A percentile compares a stretch with the other conserved stretches of the same genome.
Evolutionary conservation across 1,139 yeast genomes (phyloP).

Genomic region (Hansenula sp.): DNA sequence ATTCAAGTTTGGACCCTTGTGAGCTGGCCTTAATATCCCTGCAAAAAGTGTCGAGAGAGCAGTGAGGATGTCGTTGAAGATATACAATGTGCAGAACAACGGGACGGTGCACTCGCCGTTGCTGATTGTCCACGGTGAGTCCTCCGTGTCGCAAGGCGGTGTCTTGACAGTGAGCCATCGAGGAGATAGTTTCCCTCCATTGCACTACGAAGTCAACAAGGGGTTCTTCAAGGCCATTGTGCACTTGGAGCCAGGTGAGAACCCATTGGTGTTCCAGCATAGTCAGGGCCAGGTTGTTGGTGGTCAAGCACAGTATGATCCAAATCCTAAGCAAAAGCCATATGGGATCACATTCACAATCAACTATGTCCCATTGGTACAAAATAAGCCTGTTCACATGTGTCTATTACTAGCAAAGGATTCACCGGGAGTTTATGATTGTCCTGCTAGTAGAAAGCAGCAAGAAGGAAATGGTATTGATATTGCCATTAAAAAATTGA

Average conservation of each 20-base stretch:
- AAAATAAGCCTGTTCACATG: conserved; percentile 77
- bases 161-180: conserved; percentile 40
- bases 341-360: conserved; percentile 28
- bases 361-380: conserved; percentile 52
- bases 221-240: conserved; percentile 73
- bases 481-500: conserved; percentile 69
- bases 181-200: conserved; percentile 60
- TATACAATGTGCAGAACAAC: conserved; percentile 22
- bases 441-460: conserved; percentile 41
- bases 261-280: conserved; percentile 34
- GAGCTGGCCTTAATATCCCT: not conserved
- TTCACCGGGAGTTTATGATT: conserved; percentile 68
- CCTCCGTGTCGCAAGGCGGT: conserved; percentile 25
- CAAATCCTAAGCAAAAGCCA: conserved; percentile 6
- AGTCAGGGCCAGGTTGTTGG: conserved; percentile 17
- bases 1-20: no score
- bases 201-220: conserved; percentile 62
- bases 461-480: conserved; percentile 68
- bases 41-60: not conserved
- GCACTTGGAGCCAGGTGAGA: conserved; percentile 65
- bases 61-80: conserved; percentile 16
- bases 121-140: conserved; percentile 39
- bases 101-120: conserved; percentile 41
- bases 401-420: conserved; percentile 77
- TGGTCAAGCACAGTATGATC: conserved; percentile 19